A percentile compares a stretch with the other conserved stretches of the same genome.
phyloP scores from a whole-genome alignment of 1,284 basidiomycete species.

The Heterobasidion irregulare region DNA sequence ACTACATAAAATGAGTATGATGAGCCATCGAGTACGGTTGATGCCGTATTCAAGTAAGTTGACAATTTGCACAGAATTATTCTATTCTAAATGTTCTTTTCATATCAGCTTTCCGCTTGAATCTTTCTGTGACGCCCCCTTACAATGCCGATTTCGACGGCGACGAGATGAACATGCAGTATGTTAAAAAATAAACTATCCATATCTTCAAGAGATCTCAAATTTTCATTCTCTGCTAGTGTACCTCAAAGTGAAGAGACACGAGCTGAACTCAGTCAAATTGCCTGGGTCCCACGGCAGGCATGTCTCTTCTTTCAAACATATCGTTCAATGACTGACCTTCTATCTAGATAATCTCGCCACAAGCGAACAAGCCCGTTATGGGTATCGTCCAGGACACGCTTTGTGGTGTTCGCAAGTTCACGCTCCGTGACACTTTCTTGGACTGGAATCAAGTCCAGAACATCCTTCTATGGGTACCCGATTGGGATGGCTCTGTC shows the following conservation, averaged over 20 bases:
- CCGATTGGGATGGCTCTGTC: conserved; percentile 92
- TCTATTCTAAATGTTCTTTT: conserved; percentile 18
- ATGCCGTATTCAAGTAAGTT: conserved; percentile 97
- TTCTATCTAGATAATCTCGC: conserved; percentile 82
- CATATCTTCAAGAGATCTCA: not conserved
- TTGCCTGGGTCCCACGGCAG: conserved; percentile 98
- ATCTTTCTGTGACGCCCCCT: conserved; percentile 91
- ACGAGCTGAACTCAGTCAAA: conserved; percentile 95
- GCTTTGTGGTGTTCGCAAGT: conserved; percentile 95
- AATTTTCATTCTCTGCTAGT: conserved; percentile 30
- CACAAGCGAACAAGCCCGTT: conserved; percentile 99
- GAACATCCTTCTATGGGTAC: conserved; percentile 96
- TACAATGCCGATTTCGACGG: conserved; percentile 99
- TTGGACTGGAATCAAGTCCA: conserved; percentile 93
- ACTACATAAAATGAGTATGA: conserved; percentile 99
- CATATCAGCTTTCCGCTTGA: conserved; percentile 82
- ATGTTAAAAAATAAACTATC: conserved; percentile 26
- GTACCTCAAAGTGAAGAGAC: conserved; percentile 99
- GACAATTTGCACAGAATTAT: not conserved
- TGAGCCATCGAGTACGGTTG: conserved; percentile 96
- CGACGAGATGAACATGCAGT: conserved; percentile 99
- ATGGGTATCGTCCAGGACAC: conserved; percentile 99
- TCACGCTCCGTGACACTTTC: conserved; percentile 92
- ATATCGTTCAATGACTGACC: not conserved
- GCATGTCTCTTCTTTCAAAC: conserved; percentile 27